Conservation (phyloP, 805 yeast genomes). For the Sugiyamaella qingdaonensis region DNA sequence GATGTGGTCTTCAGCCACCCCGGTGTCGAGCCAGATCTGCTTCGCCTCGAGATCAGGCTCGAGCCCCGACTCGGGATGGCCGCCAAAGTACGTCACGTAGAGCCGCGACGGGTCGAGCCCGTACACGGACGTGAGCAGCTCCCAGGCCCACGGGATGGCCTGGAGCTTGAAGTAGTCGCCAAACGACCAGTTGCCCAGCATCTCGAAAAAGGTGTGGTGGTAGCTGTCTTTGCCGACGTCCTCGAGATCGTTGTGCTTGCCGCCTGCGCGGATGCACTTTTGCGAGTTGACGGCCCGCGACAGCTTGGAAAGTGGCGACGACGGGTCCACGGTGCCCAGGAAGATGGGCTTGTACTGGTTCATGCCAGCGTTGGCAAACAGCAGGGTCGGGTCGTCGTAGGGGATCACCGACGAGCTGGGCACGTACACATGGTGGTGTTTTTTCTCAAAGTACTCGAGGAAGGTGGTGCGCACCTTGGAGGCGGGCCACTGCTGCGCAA, state of each 20-base stretch:
- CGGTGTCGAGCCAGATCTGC: slow-evolving; percentile 77
- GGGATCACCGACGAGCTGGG: slow-evolving; percentile 95
- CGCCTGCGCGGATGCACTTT: slow-evolving; percentile 99
- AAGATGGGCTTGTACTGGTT: slow-evolving; percentile 98
- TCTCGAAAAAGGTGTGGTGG: slow-evolving; percentile 98
- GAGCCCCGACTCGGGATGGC: slow-evolving; percentile 76
- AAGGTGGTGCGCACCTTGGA: slow-evolving; percentile 72
- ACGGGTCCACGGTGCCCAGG: slow-evolving; percentile 94
- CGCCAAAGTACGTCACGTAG: slow-evolving; percentile 95
- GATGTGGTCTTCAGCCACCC: slow-evolving; percentile 88
- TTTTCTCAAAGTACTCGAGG: slow-evolving; percentile 68
- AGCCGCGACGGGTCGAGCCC: slow-evolving; percentile 74
- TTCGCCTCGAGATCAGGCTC: slow-evolving; percentile 94
- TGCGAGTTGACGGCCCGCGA: slow-evolving; percentile 94
- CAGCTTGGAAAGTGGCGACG: slow-evolving; percentile 76
- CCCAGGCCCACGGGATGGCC: slow-evolving; percentile 89
- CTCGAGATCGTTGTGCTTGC: slow-evolving; percentile 93
- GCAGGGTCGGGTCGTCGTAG: slow-evolving; percentile 93
- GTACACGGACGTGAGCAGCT: slow-evolving; percentile 77
- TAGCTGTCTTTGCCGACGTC: slow-evolving; percentile 98
- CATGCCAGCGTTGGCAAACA: slow-evolving; percentile 99
- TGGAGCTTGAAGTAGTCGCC: slow-evolving; percentile 98
- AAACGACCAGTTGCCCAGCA: slow-evolving; percentile 99
- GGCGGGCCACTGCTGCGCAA: slow-evolving; percentile 4
- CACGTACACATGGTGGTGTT: slow-evolving; percentile 68